Conservation (phyloP, 352 stramenopile species). For the Lagenidium giganteum region DNA sequence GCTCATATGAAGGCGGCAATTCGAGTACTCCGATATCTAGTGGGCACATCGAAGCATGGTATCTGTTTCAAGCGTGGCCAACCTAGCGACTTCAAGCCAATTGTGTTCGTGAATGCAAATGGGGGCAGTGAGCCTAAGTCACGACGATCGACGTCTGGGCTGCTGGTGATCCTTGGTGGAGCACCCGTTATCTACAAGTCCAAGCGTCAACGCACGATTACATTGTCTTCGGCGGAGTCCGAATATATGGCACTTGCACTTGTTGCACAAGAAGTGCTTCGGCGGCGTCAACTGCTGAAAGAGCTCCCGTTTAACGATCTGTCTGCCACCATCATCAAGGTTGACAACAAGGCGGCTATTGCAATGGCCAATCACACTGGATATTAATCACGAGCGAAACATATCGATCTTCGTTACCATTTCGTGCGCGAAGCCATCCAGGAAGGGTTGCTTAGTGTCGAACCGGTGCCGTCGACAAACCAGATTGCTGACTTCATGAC, state of each 20-base stretch:
- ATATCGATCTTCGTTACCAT: conserved; percentile 4
- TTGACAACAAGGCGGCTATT: conserved; percentile 6
- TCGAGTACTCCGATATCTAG: conserved; percentile 14
- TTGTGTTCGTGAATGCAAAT: conserved; percentile 13
- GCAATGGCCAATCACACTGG: background rate
- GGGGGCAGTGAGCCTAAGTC: conserved; percentile 12
- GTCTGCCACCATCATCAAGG: too few relatives aligned
- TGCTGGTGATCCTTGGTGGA: conserved; percentile 7
- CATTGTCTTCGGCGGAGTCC: conserved; percentile 13
- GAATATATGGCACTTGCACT: conserved; percentile 19
- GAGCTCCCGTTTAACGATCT: conserved; percentile 2
- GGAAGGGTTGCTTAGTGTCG: too few relatives aligned
- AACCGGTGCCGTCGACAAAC: too few relatives aligned
- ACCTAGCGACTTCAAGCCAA: too few relatives aligned
- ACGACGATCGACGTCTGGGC: conserved; percentile 12
- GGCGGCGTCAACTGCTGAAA: conserved; percentile 7
- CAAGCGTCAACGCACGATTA: conserved; percentile 11
- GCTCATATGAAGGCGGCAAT: conserved; percentile 14
- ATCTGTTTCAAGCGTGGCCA: conserved; percentile 4
- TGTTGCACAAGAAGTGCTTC: conserved; percentile 11
- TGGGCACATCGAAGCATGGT: background rate
- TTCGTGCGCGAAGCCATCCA: conserved; percentile 8
- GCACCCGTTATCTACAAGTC: conserved; percentile 15
- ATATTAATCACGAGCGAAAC: conserved; percentile 3
- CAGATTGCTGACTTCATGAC: too few relatives aligned